A percentile compares a stretch with the other conserved stretches of the same genome.
These are phyloP conservation scores for Ceriops decandra DNA, from an alignment of 345 rosid species.

Conservation along the genomic window DNA sequence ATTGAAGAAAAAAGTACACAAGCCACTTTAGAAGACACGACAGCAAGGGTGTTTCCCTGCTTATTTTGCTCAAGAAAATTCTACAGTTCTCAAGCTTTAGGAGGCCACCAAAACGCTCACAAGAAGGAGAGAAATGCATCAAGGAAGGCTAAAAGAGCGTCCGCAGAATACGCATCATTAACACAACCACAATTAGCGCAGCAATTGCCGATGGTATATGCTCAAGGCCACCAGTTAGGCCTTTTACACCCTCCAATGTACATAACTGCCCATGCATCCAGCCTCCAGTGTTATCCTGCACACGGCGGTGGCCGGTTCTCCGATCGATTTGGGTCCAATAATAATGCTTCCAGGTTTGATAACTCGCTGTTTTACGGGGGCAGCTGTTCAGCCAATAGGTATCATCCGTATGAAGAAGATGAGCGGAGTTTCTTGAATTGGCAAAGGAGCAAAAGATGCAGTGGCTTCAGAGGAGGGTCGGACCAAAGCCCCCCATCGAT, in stretches of 20 bases:
- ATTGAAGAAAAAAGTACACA: slow-evolving; percentile 32
- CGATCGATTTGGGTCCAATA: slow-evolving; percentile 32
- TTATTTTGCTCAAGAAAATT: slow-evolving; percentile 79
- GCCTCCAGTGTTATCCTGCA: slow-evolving; percentile 30
- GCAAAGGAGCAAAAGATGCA: slow-evolving; percentile 39
- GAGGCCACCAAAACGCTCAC: slow-evolving; percentile 97
- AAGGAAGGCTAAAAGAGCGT: slow-evolving; percentile 59
- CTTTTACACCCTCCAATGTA: slow-evolving; percentile 45
- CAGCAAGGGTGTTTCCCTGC: slow-evolving; percentile 62
- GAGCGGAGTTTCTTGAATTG: slow-evolving; percentile 32
- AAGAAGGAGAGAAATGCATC: slow-evolving; percentile 81
- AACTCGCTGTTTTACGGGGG: slow-evolving; percentile 21
- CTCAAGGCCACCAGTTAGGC: slow-evolving; percentile 37
- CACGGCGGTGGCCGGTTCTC: slow-evolving; percentile 20
- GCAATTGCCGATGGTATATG: slow-evolving; percentile 33
- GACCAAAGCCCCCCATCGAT: slow-evolving; percentile 3
- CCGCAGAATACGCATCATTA: slow-evolving; percentile 39
- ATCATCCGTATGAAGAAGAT: slow-evolving; percentile 15
- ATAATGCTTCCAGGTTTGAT: slow-evolving; percentile 34
- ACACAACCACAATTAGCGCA: slow-evolving; percentile 20
- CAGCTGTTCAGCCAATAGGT: slow-evolving; percentile 4
- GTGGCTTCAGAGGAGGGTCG: slow-evolving; percentile 9
- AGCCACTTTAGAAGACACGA: slow-evolving; percentile 23
- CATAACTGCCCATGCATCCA: slow-evolving; percentile 47
- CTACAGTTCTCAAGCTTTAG: slow-evolving; percentile 87